A percentile compares a stretch with the other conserved stretches of the same genome.
Evolutionary conservation across 2,329 filamentous ascomycete genomes (phyloP).

Genomic region (Domatiomyces globalis): DNA sequence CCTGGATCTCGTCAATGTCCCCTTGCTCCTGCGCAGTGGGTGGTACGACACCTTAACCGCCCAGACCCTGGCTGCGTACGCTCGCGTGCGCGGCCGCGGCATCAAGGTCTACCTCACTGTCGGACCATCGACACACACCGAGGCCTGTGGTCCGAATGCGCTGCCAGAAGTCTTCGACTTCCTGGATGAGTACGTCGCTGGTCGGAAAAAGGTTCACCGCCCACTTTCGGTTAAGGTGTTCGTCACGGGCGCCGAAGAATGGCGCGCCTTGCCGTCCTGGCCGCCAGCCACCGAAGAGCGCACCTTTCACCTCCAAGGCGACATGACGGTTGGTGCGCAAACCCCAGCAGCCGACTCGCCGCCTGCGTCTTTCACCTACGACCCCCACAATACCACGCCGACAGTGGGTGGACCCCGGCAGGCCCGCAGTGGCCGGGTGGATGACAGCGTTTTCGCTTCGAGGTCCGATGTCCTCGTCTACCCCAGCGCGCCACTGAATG

Average conservation of each 20-base stretch:
- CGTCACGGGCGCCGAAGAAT: background rate
- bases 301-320: background rate
- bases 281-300: background rate
- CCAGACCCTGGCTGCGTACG: background rate
- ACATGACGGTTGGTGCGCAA: background rate
- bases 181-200: background rate
- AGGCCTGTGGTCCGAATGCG: background rate
- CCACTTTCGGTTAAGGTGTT: background rate
- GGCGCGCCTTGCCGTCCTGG: background rate
- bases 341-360: background rate
- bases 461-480: background rate
- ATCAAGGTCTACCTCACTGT: background rate
- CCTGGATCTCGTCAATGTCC: background rate
- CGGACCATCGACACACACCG: background rate
- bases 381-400: conserved; percentile 6
- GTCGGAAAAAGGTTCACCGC: background rate
- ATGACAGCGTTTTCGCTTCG: background rate
- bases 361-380: conserved; percentile 3
- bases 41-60: background rate
- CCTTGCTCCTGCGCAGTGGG: background rate
- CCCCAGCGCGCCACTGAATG: background rate
- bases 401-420: background rate
- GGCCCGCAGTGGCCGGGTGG: background rate
- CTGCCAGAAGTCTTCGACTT: background rate
- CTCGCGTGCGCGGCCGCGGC: background rate